Conservation (phyloP, 2,329 filamentous ascomycete genomes). For the Cladosporium sp. region DNA sequence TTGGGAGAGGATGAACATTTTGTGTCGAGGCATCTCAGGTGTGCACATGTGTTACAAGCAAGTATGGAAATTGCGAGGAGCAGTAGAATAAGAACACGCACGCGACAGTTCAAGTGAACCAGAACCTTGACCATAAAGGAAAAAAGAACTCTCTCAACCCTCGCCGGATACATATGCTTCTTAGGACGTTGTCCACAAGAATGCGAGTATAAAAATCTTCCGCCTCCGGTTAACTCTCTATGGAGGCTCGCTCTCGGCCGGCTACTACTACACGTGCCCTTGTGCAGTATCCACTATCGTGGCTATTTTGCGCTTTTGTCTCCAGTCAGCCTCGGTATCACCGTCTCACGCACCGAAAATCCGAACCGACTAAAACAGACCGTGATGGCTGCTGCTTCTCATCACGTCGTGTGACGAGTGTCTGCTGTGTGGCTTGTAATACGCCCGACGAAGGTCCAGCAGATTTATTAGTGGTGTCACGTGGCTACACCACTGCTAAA, state of each 20-base stretch:
- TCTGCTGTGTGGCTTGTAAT: background rate
- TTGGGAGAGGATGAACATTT: background rate
- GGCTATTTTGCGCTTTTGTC: background rate
- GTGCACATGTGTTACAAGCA: too few species aligned
- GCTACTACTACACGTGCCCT: background rate
- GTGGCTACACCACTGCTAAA: background rate
- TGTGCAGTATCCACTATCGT: background rate
- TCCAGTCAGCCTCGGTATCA: conserved; percentile 2
- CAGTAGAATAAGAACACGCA: too few species aligned
- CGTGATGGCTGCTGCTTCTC: background rate
- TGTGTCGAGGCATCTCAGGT: too few species aligned
- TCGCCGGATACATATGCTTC: too few species aligned
- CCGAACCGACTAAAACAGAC: background rate
- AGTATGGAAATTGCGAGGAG: too few species aligned
- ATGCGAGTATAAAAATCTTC: background rate
- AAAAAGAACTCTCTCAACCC: too few species aligned
- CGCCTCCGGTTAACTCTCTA: background rate
- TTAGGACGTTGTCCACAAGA: too few species aligned
- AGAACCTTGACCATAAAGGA: too few species aligned
- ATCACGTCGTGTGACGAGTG: background rate
- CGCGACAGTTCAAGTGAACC: too few species aligned
- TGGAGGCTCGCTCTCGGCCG: conserved; percentile 1
- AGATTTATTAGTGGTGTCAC: background rate
- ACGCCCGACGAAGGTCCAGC: background rate
- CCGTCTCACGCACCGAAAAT: background rate